phyloP scores from a whole-genome alignment of 805 yeast genomes.

The Kockiozyma suomiensis region DNA sequence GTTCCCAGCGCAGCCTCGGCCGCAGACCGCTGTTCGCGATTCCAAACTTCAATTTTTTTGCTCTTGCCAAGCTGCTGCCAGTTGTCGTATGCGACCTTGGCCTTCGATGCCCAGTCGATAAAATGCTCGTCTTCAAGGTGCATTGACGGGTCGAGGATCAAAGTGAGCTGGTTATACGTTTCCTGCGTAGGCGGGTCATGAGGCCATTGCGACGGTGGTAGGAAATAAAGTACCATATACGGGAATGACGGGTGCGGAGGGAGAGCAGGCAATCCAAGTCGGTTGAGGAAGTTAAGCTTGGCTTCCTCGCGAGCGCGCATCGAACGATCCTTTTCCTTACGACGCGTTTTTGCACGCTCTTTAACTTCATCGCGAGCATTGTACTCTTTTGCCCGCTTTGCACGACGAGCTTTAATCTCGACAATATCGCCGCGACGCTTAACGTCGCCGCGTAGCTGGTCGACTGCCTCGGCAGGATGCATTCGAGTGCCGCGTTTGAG shows the following conservation, averaged over 20 bases:
- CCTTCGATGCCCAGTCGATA: constrained; percentile 44
- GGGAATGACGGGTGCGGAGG: constrained; percentile 55
- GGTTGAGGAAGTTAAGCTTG: constrained; percentile 44
- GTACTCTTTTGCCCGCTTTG: constrained; percentile 48
- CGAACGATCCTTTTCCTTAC: constrained; percentile 50
- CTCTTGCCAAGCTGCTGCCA: constrained; percentile 48
- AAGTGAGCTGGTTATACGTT: constrained; percentile 46
- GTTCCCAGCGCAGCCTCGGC: constrained; percentile 50
- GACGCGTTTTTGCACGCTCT: constrained; percentile 50
- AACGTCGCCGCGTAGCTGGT: constrained; percentile 51
- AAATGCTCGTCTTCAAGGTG: constrained; percentile 34
- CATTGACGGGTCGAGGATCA: constrained; percentile 35
- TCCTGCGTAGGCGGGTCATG: constrained; percentile 55
- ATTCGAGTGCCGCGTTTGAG: constrained; percentile 54
- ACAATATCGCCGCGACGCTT: constrained; percentile 55
- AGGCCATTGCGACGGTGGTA: constrained; percentile 49
- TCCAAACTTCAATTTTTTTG: constrained; percentile 50
- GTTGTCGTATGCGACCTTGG: constrained; percentile 51
- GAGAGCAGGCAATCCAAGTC: constrained; percentile 46
- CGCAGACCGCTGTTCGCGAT: constrained; percentile 48
- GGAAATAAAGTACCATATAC: constrained; percentile 51
- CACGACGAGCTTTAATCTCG: constrained; percentile 47
- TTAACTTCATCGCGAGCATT: constrained; percentile 53
- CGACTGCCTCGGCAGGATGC: constrained; percentile 57
- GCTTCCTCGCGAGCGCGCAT: constrained; percentile 47